A percentile compares a stretch with the other conserved stretches of the same genome.
Evolutionary conservation across 805 yeast genomes (phyloP).

Genomic region (Candida berthetii): DNA sequence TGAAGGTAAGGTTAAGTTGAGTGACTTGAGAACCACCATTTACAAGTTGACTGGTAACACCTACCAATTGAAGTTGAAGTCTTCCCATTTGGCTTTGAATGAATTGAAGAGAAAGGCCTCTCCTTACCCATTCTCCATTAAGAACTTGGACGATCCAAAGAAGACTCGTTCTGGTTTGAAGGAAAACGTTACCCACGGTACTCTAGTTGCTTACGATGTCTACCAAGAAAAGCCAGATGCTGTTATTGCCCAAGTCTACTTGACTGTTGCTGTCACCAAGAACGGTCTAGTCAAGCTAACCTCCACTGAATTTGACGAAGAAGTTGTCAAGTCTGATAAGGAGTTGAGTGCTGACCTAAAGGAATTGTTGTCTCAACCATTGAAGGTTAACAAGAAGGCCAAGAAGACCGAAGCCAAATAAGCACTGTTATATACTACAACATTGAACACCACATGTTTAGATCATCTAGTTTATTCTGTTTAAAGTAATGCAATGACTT

Average conservation of each 20-base stretch:
- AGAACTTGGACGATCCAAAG: slow-evolving; percentile 61
- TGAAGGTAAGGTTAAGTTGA: slow-evolving; percentile 59
- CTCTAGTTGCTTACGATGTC: slow-evolving; percentile 63
- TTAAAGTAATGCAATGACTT: too few species aligned
- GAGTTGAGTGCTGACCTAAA: slow-evolving; percentile 42
- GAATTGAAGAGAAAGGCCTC: slow-evolving; percentile 64
- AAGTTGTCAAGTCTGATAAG: slow-evolving; percentile 49
- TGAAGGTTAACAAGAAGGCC: slow-evolving; percentile 45
- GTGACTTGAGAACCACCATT: slow-evolving; percentile 59
- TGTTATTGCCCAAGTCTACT: slow-evolving; percentile 62
- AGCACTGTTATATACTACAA: neutral
- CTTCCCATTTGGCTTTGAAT: slow-evolving; percentile 59
- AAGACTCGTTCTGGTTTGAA: slow-evolving; percentile 69
- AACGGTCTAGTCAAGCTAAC: slow-evolving; percentile 65
- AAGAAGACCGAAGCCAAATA: slow-evolving; percentile 24
- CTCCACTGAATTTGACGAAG: slow-evolving; percentile 42
- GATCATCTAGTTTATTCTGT: too few species aligned
- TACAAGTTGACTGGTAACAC: slow-evolving; percentile 67
- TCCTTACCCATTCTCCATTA: slow-evolving; percentile 64
- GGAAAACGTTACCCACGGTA: slow-evolving; percentile 64
- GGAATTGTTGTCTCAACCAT: slow-evolving; percentile 39
- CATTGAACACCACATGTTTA: too few species aligned
- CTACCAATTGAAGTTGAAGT: slow-evolving; percentile 64
- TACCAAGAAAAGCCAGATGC: slow-evolving; percentile 62
- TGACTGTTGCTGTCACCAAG: slow-evolving; percentile 71